Percentiles rank a stretch among this genome's conserved stretches.
phyloP scores from a whole-genome alignment of 2,329 filamentous ascomycete genomes.

The Ceratocystis destructans region DNA sequence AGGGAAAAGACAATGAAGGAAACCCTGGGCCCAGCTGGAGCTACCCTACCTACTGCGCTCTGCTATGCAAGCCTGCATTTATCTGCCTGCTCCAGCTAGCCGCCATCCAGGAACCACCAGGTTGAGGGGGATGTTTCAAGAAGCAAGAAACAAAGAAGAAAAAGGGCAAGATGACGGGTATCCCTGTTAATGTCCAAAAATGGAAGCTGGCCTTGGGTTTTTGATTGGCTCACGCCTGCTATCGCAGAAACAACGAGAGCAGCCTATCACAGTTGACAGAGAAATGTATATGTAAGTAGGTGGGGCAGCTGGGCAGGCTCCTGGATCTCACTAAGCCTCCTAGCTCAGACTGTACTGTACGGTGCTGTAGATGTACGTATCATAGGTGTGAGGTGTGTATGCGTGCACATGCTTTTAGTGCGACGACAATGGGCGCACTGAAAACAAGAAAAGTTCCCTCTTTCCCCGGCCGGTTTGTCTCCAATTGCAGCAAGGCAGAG shows the following conservation, averaged over 20 bases:
- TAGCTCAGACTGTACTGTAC: neutral
- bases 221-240: conserved; percentile 10
- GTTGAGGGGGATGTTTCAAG: neutral
- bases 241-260: neutral
- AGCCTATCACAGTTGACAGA: neutral
- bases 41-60: neutral
- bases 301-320: neutral
- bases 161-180: neutral
- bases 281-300: no score
- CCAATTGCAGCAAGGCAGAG: no score
- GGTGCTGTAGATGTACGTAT: neutral
- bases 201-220: conserved; percentile 4
- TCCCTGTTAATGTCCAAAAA: conserved; percentile 12
- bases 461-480: no score
- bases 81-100: neutral
- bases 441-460: no score
- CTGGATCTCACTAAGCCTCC: neutral
- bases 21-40: neutral
- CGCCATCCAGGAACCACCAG: neutral
- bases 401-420: no score
- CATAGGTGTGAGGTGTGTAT: neutral
- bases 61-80: neutral
- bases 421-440: no score
- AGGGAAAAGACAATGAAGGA: neutral
- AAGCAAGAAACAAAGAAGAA: neutral